Evolutionary conservation across 805 yeast species (phyloP).

Genomic region (Schwanniomyces vanrijiae): DNA sequence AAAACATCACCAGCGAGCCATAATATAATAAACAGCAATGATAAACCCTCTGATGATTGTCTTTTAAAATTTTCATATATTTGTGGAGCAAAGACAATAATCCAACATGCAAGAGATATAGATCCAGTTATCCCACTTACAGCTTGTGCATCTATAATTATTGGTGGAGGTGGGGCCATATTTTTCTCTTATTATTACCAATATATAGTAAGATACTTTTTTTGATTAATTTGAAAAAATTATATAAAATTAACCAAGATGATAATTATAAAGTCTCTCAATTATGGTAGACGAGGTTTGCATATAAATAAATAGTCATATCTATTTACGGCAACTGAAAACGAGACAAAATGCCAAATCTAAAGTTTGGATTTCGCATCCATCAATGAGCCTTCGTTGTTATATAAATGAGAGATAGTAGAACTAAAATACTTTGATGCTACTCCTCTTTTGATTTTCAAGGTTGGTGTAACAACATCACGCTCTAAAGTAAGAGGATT

Average conservation of each 20-base stretch:
- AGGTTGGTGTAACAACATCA: slow-evolving; percentile 65
- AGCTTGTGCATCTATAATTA: slow-evolving; percentile 64
- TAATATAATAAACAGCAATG: slow-evolving; percentile 77
- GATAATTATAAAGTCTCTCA: background rate
- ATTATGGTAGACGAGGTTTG: background rate
- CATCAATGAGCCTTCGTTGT: slow-evolving; percentile 19
- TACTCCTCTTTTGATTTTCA: slow-evolving; percentile 41
- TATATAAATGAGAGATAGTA: slow-evolving; percentile 12
- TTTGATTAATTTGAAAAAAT: background rate
- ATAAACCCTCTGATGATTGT: slow-evolving; percentile 86
- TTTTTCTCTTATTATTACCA: background rate
- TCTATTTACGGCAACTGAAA: background rate
- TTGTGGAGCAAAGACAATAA: slow-evolving; percentile 96
- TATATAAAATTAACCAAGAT: background rate
- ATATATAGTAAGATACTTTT: background rate
- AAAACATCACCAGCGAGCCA: slow-evolving; percentile 96
- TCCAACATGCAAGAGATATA: slow-evolving; percentile 96
- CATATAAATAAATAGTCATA: background rate
- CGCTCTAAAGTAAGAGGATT: slow-evolving; percentile 49
- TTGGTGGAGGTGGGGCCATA: slow-evolving; percentile 65
- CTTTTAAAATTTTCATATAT: slow-evolving; percentile 87
- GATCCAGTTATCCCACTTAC: slow-evolving; percentile 81
- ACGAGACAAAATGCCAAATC: background rate
- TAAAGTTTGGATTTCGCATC: slow-evolving; percentile 4
- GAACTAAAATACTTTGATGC: slow-evolving; percentile 20